Base-by-base conservation (phyloP, 2,329 filamentous ascomycete species). In the Xylaria digitata region DNA sequence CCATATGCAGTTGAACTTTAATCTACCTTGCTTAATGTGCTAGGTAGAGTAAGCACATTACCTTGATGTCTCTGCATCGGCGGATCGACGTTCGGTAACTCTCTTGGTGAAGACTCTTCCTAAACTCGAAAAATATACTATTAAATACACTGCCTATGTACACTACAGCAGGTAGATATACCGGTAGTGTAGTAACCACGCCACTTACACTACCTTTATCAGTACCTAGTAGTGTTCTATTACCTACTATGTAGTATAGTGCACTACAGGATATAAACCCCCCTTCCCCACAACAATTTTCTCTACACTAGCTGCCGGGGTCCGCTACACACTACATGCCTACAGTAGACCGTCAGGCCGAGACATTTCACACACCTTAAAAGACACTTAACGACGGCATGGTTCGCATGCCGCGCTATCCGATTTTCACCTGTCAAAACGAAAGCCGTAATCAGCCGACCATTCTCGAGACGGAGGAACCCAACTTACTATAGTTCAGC, bases 301-400 rank as follows among this genome's bases (percentile, higher is more conserved):
- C 34, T 65, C 30, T 55, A n/a, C n/a, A n/a, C n/a, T n/a, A 54
- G 57, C n/a, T 50, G 57, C 63, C 63, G 63, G 63, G 50, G 52
- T 61, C 49, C 43, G 54, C 42, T 21, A 13, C 34, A 37, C 8
- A 37, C 34, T 37, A 37, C n/a, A 5, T 46, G n/a, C 15, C n/a
- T 45, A 17, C 8, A 37, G 34, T 46, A 26, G 37, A 40, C 40
- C 34, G n/a, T 17, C 55, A 42, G 55, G 50, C 57, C 58, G 30
- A 58, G 3, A 17, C 34, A 30, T 13, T 30, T 26, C 34, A 23
- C n/a, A 8, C 34, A 17, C 40, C 23, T 46, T 56, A 23, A 64
- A 59, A 26, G 49, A 13, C 34, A 42, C 42, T 43, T 55, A 32
- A 59, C 48, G 54, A 30, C 42, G 40, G 26, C 26, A 54, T 30